Base-by-base conservation (phyloP, 805 yeast genomes). In the Citeromyces matritensis region DNA sequence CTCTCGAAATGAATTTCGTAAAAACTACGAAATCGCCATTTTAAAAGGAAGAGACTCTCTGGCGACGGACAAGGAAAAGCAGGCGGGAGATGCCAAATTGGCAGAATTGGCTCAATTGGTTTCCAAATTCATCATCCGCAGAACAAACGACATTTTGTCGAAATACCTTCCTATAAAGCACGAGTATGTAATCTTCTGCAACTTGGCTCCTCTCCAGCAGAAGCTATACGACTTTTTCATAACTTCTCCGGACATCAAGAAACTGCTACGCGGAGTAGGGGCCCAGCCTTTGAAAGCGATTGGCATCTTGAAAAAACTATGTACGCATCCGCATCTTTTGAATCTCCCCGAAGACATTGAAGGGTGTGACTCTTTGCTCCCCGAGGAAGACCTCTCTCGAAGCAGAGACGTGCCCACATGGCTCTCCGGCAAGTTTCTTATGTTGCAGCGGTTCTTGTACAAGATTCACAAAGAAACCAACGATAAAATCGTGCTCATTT, bases 161-260 rank as follows among this genome's bases (percentile, higher is more conserved):
- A 88, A 91, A 53, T 91, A 91, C 47, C 62, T 91, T 37, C 98
- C 98, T 0, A 83, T 93, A 39, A 91, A 91, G 52, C 86, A 85
- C 49, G 98, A 91, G 51, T 94, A 91, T 52, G 97, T 91, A 14
- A 80, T 91, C n/a, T 91, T 88, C 51, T 85, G 91, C 37, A 77
- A 75, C 27, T 56, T 91, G 34, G 67, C 88, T 2, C 83, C 82
- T 1, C 65, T 86, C 54, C 98, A 91, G 52, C 55, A 60, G 31
- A 53, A 61, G 1, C 51, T 91, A 2, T 91, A 91, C 47, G 59
- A 68, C 32, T 77, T 76, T 40, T 82, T 81, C 42, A 66, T 85
- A 32, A 69, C 80, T 9, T 76, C 94, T 5, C 84, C 91, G 2
- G 91, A 76, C 32, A 76, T 84, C 40, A 69, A 63, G 31, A 70